Conservation (phyloP, 1,284 basidiomycete species). For the Moesziomyces sp. region DNA sequence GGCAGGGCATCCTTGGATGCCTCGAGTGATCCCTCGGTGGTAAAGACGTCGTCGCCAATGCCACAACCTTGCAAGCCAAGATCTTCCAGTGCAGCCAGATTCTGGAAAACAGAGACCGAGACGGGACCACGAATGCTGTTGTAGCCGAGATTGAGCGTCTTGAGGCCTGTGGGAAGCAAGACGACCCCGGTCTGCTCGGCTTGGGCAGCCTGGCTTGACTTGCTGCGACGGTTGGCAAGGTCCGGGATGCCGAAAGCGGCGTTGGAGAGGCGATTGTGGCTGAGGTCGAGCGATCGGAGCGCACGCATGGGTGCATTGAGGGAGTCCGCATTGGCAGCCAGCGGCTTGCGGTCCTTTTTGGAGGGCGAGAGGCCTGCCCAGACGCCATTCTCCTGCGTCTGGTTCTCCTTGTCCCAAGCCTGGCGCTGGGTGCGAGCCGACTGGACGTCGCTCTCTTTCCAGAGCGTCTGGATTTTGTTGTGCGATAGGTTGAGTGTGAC, state of each 20-base stretch:
- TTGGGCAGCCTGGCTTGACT: neutral
- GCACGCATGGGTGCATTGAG: slow-evolving; percentile 31
- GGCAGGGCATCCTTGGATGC: slow-evolving; percentile 20
- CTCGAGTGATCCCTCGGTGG: neutral
- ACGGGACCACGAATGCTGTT: slow-evolving; percentile 59
- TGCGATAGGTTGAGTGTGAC: slow-evolving; percentile 59
- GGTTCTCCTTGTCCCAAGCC: slow-evolving; percentile 45
- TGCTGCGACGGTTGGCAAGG: slow-evolving; percentile 29
- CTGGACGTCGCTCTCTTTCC: slow-evolving; percentile 35
- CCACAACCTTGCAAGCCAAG: slow-evolving; percentile 57
- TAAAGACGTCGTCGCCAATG: slow-evolving; percentile 56
- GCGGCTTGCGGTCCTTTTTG: slow-evolving; percentile 38
- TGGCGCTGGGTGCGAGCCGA: slow-evolving; percentile 31
- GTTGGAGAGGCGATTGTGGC: slow-evolving; percentile 54
- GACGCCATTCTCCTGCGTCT: slow-evolving; percentile 44
- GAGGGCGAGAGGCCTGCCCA: slow-evolving; percentile 51
- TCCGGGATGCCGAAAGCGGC: slow-evolving; percentile 42
- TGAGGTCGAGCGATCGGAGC: slow-evolving; percentile 51
- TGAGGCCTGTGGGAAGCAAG: slow-evolving; percentile 42
- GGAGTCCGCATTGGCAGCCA: neutral
- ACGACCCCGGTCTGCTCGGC: slow-evolving; percentile 4
- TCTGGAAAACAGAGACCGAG: slow-evolving; percentile 32
- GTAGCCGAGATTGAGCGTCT: slow-evolving; percentile 49
- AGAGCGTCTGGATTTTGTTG: slow-evolving; percentile 56
- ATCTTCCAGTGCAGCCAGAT: slow-evolving; percentile 38